Conservation (phyloP, 176 grass and related monocot species). For the Rhynchospora tenuis region DNA sequence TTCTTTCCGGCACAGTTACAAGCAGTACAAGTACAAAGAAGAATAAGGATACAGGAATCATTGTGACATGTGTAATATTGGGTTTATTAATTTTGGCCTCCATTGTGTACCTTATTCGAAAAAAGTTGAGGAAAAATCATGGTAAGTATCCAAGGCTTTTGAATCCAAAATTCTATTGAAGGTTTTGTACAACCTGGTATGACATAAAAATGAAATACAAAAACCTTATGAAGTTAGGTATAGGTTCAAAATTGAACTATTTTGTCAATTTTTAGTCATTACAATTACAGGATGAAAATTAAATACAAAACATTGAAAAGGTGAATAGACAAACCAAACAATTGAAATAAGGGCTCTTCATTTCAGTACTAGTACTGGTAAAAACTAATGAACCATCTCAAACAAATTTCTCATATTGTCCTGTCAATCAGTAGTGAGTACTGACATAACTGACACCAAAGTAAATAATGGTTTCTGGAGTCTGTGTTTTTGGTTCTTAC, state of each 20-base stretch:
- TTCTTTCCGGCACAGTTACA: neutral
- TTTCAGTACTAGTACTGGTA: neutral
- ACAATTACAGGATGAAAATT: neutral
- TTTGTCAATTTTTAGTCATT: neutral
- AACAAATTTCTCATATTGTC: neutral
- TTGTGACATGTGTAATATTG: neutral
- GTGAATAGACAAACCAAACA: too few species aligned
- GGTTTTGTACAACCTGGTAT: neutral
- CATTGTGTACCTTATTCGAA: slow-evolving; percentile 7
- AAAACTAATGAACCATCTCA: neutral
- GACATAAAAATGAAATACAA: neutral
- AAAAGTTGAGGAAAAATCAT: slow-evolving; percentile 2
- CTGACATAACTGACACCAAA: neutral
- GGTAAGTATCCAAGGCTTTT: neutral
- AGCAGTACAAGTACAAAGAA: slow-evolving; percentile 2
- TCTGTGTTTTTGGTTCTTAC: neutral
- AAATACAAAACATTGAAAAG: neutral
- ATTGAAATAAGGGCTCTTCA: neutral
- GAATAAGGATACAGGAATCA: neutral
- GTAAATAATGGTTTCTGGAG: neutral
- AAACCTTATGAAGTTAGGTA: neutral
- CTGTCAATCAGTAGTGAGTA: neutral
- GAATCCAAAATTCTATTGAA: neutral
- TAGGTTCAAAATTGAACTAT: neutral
- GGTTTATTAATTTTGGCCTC: slow-evolving; percentile 8